Percentiles rank a stretch among this genome's conserved stretches.
Evolutionary conservation across 2,329 filamentous ascomycete species (phyloP).

Genomic region (Diaporthe ilicicola): DNA sequence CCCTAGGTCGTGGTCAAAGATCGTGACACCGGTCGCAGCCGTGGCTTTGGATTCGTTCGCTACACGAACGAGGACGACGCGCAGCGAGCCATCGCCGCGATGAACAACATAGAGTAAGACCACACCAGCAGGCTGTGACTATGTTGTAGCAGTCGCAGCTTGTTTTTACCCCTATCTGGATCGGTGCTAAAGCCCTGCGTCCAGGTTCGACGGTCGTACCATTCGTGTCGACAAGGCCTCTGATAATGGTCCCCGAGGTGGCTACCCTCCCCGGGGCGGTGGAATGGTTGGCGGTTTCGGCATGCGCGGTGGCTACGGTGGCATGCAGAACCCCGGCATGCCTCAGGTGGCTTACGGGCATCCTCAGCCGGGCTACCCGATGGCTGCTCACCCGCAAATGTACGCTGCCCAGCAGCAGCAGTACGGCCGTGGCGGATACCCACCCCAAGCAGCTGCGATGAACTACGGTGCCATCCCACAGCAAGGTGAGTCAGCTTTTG

Average conservation of each 20-base stretch:
- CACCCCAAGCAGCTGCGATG: conserved; percentile 43
- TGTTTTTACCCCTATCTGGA: too few species aligned
- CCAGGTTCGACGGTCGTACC: conserved; percentile 88
- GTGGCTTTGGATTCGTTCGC: conserved; percentile 96
- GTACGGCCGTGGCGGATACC: conserved; percentile 55
- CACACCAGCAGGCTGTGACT: neutral
- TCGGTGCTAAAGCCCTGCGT: neutral
- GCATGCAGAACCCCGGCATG: conserved; percentile 43
- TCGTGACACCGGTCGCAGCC: conserved; percentile 93
- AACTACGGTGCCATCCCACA: conserved; percentile 52
- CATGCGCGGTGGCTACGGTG: conserved; percentile 46
- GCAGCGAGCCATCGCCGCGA: conserved; percentile 76
- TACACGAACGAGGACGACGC: conserved; percentile 82
- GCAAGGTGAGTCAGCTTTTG: conserved; percentile 42
- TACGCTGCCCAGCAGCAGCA: conserved; percentile 45
- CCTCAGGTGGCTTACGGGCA: conserved; percentile 47
- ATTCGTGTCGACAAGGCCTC: conserved; percentile 97
- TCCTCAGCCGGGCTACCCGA: conserved; percentile 47
- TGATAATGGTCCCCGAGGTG: conserved; percentile 74
- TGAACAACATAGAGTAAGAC: conserved; percentile 91
- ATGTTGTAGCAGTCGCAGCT: neutral
- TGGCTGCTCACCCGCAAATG: conserved; percentile 43
- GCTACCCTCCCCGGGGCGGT: conserved; percentile 60
- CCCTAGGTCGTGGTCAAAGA: conserved; percentile 94
- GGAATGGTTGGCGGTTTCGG: conserved; percentile 45